Percentiles rank a stretch among this genome's conserved stretches.
These are phyloP conservation scores for Myriosclerotinia duriaeana DNA, from an alignment of 2,329 filamentous ascomycete species.

Conservation along the genomic window DNA sequence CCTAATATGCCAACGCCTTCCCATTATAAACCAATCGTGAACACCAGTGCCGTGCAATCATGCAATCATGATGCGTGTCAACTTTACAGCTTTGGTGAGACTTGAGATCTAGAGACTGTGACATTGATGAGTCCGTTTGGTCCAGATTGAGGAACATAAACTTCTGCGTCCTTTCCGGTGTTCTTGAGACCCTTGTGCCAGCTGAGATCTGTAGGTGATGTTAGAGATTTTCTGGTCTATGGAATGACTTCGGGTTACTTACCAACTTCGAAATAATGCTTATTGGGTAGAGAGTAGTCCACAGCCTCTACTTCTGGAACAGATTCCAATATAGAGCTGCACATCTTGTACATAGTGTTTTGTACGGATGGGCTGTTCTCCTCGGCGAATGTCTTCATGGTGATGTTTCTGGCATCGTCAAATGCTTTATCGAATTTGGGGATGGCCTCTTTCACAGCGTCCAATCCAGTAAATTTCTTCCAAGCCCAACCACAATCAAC, in stretches of 20 bases:
- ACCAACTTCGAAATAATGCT: constrained; percentile 98
- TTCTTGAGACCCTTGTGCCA: constrained; percentile 97
- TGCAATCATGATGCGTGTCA: neutral
- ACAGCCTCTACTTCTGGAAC: constrained; percentile 71
- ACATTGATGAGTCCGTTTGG: constrained; percentile 97
- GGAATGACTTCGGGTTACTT: constrained; percentile 43
- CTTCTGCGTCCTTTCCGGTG: constrained; percentile 91
- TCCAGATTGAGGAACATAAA: constrained; percentile 88
- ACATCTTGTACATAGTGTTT: constrained; percentile 99
- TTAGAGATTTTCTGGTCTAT: constrained; percentile 11
- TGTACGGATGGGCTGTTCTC: constrained; percentile 93
- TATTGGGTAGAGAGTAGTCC: constrained; percentile 88
- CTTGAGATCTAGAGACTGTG: constrained; percentile 64
- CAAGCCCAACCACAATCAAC: constrained; percentile 87
- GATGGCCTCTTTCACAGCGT: constrained; percentile 63
- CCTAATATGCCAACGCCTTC: constrained; percentile 15
- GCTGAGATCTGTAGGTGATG: constrained; percentile 66
- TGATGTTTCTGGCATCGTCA: constrained; percentile 75
- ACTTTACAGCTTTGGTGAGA: constrained; percentile 35
- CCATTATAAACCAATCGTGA: constrained; percentile 1
- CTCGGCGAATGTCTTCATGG: constrained; percentile 85
- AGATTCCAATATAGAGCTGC: constrained; percentile 75
- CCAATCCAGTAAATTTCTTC: constrained; percentile 66
- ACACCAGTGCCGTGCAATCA: neutral
- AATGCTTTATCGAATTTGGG: constrained; percentile 77